These are phyloP conservation scores for Celoporthe dispersa DNA, from an alignment of 2,329 filamentous ascomycete species.

Conservation along the genomic window DNA sequence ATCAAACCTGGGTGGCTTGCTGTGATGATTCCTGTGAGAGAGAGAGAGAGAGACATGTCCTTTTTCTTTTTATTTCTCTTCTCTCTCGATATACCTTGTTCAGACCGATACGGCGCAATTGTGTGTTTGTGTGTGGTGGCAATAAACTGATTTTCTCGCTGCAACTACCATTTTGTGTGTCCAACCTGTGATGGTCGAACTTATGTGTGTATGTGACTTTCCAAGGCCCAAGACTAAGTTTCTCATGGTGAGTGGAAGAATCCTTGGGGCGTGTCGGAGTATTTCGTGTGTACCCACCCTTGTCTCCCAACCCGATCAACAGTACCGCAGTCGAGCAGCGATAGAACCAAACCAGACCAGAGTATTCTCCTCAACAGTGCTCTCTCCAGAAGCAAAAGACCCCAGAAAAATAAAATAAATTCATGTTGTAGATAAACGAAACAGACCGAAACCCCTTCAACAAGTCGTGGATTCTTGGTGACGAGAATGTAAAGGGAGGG, in stretches of 20 bases:
- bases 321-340: not conserved
- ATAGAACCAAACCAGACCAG: not conserved
- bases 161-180: not conserved
- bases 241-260: not conserved
- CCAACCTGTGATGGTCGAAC: not conserved
- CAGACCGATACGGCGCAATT: conserved; percentile 4
- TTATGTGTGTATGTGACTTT: not conserved
- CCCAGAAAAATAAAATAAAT: not conserved
- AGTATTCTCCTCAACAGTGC: not conserved
- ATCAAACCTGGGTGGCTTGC: conserved; percentile 2
- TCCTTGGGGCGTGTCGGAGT: too few relatives aligned
- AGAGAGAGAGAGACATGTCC: not conserved
- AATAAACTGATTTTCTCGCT: conserved; percentile 8
- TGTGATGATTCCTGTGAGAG: not conserved
- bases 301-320: not conserved
- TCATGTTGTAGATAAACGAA: not conserved
- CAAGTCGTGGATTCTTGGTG: not conserved
- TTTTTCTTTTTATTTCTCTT: not conserved
- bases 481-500: not conserved
- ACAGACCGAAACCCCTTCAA: not conserved
- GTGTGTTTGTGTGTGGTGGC: not conserved
- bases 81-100: not conserved
- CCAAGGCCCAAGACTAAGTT: not conserved
- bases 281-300: not conserved
- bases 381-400: not conserved